These are phyloP conservation scores for Blastobotrys arbuscula DNA, from an alignment of 1,139 yeast genomes.

Conservation along the genomic window DNA sequence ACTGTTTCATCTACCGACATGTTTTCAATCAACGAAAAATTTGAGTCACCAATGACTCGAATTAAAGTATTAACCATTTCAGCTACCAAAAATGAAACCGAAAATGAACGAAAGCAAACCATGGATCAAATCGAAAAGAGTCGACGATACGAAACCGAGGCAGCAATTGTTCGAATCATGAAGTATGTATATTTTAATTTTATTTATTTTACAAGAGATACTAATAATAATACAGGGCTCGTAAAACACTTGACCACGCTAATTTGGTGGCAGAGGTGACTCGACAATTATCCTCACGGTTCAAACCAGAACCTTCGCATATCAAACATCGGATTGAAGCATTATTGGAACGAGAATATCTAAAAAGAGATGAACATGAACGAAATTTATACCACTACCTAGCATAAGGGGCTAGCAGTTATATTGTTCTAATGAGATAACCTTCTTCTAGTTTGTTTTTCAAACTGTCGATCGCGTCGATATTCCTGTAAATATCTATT, in stretches of 20 bases:
- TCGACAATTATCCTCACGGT: slow-evolving; percentile 55
- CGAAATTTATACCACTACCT: slow-evolving; percentile 64
- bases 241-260: slow-evolving; percentile 57
- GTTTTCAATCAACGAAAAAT: slow-evolving; percentile 64
- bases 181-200: slow-evolving; percentile 36
- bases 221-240: slow-evolving; percentile 29
- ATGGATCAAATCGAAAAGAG: slow-evolving; percentile 41
- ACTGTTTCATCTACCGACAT: slow-evolving; percentile 56
- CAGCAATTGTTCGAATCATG: slow-evolving; percentile 86
- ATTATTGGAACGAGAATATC: slow-evolving; percentile 75
- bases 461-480: slow-evolving; percentile 28
- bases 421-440: background rate
- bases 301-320: slow-evolving; percentile 60
- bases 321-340: slow-evolving; percentile 79
- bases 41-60: slow-evolving; percentile 64
- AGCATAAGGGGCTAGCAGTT: slow-evolving; percentile 42
- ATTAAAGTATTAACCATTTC: slow-evolving; percentile 77
- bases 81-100: slow-evolving; percentile 37
- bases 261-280: slow-evolving; percentile 64
- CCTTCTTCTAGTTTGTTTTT: slow-evolving; percentile 16
- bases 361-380: slow-evolving; percentile 64
- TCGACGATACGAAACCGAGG: slow-evolving; percentile 64
- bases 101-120: slow-evolving; percentile 39
- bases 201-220: background rate
- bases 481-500: slow-evolving; percentile 24